Evolutionary conservation across 495 filamentous ascomycete species (phyloP).

Genomic region (Penicillium antarcticum): DNA sequence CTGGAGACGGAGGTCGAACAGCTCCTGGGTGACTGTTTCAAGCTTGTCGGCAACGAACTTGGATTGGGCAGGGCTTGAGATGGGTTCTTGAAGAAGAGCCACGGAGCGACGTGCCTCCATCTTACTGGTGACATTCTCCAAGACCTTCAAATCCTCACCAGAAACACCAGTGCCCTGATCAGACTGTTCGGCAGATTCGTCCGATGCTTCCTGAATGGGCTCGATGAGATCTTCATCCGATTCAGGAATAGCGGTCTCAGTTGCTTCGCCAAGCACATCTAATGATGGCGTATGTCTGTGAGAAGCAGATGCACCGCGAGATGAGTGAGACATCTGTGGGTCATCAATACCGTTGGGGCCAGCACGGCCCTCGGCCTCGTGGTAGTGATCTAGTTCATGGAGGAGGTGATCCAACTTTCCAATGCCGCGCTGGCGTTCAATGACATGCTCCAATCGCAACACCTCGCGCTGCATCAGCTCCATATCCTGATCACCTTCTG

Average conservation of each 20-base stretch:
- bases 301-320: constrained; percentile 17
- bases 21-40: constrained; percentile 86
- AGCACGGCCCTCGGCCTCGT: constrained; percentile 44
- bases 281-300: constrained; percentile 40
- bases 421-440: constrained; percentile 92
- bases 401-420: constrained; percentile 91
- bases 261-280: constrained; percentile 48
- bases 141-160: constrained; percentile 28
- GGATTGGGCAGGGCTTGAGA: constrained; percentile 73
- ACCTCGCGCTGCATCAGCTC: constrained; percentile 97
- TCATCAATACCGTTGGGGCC: constrained; percentile 21
- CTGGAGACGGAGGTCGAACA: constrained; percentile 83
- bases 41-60: constrained; percentile 90
- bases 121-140: constrained; percentile 31
- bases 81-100: constrained; percentile 21
- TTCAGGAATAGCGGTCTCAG: constrained; percentile 51
- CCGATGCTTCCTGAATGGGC: constrained; percentile 48
- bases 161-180: constrained; percentile 5
- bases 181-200: constrained; percentile 22
- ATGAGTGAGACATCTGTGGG: constrained; percentile 1
- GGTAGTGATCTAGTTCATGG: constrained; percentile 81
- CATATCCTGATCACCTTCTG: constrained; percentile 92
- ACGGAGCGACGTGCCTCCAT: constrained; percentile 22
- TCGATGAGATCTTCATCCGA: constrained; percentile 51
- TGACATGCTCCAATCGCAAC: constrained; percentile 86